Base-by-base conservation (phyloP, 257 asterid genomes). In the Plantago major region DNA sequence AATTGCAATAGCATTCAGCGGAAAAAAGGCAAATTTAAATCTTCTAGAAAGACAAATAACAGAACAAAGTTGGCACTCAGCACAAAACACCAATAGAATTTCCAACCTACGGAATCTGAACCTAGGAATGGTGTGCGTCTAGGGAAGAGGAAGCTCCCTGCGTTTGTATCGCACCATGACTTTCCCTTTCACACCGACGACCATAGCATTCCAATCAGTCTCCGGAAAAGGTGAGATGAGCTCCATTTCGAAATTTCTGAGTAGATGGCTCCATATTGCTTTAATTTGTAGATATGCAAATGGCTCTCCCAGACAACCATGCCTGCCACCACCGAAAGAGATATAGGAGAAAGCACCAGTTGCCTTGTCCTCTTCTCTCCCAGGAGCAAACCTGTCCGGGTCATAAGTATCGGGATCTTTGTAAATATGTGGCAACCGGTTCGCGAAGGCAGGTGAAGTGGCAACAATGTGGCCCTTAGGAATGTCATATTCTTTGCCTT, bases 251-350 rank as follows among this genome's bases (percentile, higher is more conserved):
- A 88, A 91, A 68, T 91, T 91, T 57, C 96, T 82, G 17, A 91
- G 79, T 86, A 91, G 62, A 74, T 91, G 98, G 79, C 96, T 88
- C 96, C 98, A 91, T 64, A 91, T 88, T 7, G 98, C 94, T 68
- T 85, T 91, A 65, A 91, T 91, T 70, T 91, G 98, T 59, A 91
- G 74, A 77, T 91, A 91, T 1, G 98, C 98, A 67, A 91, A 91
- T 8, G 98, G 96, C 81, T 91, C 98, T 6, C 98, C 98, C 3
- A 91, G 73, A 67, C 96, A 91, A 3, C 96, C 98, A 7, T 91
- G 98, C 79, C 96, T 82, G 44, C 98, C 98, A 3, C 98, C 96
- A 8, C 98, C 98, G 16, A 88, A 91, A 3, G 98, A 86, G 22
- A 91, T 88, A 75, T 91, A 88, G 0, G 98, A 91, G 73, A 91